A percentile compares a stretch with the other conserved stretches of the same genome.
phyloP scores from a whole-genome alignment of 441 rosid genomes.

The Populus hybrid region DNA sequence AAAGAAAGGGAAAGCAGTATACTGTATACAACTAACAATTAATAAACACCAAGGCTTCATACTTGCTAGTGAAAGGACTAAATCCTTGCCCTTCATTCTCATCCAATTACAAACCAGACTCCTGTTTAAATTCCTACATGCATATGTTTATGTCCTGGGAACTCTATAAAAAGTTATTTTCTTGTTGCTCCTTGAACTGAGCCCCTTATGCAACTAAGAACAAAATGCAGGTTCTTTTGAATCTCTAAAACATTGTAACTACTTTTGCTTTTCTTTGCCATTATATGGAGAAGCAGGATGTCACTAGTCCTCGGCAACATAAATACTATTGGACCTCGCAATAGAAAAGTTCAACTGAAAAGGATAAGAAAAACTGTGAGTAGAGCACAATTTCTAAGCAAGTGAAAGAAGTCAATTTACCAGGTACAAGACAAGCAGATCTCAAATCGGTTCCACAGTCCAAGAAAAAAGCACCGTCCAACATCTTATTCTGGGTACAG shows the following conservation, averaged over 20 bases:
- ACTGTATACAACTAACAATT: no score
- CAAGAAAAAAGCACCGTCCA: conserved; percentile 77
- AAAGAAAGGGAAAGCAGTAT: no score
- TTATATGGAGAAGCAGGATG: neutral
- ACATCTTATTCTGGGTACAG: conserved; percentile 55
- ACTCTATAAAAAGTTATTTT: neutral
- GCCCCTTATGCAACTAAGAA: no score
- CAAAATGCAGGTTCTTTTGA: neutral
- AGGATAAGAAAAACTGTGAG: neutral
- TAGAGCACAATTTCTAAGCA: conserved; percentile 1
- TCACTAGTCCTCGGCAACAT: neutral
- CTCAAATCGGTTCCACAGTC: conserved; percentile 96
- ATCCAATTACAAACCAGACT: no score
- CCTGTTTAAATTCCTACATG: neutral
- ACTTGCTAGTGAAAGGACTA: no score
- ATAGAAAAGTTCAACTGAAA: neutral
- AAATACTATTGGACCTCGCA: neutral
- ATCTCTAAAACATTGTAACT: no score
- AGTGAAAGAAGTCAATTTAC: conserved; percentile 44
- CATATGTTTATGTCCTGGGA: neutral
- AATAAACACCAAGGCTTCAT: no score
- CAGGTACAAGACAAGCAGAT: conserved; percentile 86
- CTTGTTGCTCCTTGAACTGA: no score
- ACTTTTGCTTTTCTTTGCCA: neutral
- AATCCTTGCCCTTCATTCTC: no score